Conservation (phyloP, 1,284 basidiomycete genomes). For the Ceratobasidium papillatum region DNA sequence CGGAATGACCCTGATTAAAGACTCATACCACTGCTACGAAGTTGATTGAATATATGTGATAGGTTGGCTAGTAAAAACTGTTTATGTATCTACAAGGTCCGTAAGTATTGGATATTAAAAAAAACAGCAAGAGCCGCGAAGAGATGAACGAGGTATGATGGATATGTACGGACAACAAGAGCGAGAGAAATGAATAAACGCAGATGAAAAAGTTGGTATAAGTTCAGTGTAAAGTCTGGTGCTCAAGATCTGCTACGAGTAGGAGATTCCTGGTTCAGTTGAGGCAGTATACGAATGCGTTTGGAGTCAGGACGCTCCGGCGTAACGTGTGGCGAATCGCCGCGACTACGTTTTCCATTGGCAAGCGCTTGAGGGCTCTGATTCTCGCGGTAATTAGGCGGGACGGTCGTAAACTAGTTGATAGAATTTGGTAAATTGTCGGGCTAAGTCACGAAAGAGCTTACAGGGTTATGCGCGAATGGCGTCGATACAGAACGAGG, state of each 20-base stretch:
- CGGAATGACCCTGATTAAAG: neutral
- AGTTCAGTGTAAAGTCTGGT: neutral
- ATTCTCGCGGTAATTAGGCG: slow-evolving; percentile 29
- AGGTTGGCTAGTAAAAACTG: neutral
- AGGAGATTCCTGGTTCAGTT: neutral
- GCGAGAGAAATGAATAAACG: neutral
- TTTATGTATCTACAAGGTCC: neutral
- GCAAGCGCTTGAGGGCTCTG: slow-evolving; percentile 10
- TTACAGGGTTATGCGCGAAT: slow-evolving; percentile 32
- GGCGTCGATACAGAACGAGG: slow-evolving; percentile 15
- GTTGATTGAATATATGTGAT: neutral
- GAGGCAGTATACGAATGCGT: slow-evolving; percentile 4
- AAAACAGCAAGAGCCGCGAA: neutral
- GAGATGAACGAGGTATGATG: neutral
- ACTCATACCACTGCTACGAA: neutral
- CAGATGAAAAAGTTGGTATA: neutral
- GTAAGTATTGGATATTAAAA: neutral
- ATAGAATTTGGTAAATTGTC: neutral
- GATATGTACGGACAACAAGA: neutral
- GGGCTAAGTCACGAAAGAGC: neutral
- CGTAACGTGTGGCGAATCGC: neutral
- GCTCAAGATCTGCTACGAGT: neutral
- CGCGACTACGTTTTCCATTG: slow-evolving; percentile 29
- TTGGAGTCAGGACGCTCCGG: slow-evolving; percentile 20
- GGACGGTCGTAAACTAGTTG: slow-evolving; percentile 32